Conservation (phyloP, 2,329 filamentous ascomycete genomes). For the Parastagonospora avenae region DNA sequence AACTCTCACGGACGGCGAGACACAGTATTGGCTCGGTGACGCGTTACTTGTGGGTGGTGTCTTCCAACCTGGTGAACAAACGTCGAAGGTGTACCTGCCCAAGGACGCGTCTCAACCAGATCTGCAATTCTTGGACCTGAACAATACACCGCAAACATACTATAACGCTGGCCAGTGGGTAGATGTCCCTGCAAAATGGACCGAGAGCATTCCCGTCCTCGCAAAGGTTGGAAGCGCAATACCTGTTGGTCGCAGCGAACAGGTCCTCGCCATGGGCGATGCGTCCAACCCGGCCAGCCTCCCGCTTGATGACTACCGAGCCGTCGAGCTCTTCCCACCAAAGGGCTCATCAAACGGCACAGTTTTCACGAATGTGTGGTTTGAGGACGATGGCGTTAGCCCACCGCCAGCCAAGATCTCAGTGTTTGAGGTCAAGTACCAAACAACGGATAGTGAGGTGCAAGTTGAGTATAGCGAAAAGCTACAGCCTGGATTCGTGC, state of each 20-base stretch:
- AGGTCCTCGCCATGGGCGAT: constrained; percentile 60
- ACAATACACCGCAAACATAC: constrained; percentile 65
- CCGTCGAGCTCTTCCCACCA: constrained; percentile 63
- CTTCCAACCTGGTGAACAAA: constrained; percentile 63
- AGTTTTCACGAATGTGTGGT: constrained; percentile 54
- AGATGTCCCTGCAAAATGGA: constrained; percentile 57
- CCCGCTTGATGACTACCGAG: constrained; percentile 61
- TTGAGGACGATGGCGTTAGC: constrained; percentile 64
- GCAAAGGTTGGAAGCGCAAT: constrained; percentile 61
- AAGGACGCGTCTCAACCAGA: constrained; percentile 48
- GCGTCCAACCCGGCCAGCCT: constrained; percentile 51
- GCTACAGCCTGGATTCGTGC: constrained; percentile 50
- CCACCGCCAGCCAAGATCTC: constrained; percentile 42
- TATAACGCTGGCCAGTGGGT: constrained; percentile 61
- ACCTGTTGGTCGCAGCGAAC: constrained; percentile 57
- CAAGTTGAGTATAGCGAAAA: constrained; percentile 50
- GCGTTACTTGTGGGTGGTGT: constrained; percentile 69
- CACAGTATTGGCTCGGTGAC: constrained; percentile 76
- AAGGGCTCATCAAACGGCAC: constrained; percentile 44
- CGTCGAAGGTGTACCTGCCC: constrained; percentile 67
- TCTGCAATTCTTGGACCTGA: constrained; percentile 67
- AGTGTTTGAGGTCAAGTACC: constrained; percentile 30
- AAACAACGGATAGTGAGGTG: constrained; percentile 51
- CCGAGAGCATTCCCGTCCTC: constrained; percentile 60
- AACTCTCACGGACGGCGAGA: constrained; percentile 65